phyloP scores from a whole-genome alignment of 192 early-diverging fungal species.

The Coemansia sp. region DNA sequence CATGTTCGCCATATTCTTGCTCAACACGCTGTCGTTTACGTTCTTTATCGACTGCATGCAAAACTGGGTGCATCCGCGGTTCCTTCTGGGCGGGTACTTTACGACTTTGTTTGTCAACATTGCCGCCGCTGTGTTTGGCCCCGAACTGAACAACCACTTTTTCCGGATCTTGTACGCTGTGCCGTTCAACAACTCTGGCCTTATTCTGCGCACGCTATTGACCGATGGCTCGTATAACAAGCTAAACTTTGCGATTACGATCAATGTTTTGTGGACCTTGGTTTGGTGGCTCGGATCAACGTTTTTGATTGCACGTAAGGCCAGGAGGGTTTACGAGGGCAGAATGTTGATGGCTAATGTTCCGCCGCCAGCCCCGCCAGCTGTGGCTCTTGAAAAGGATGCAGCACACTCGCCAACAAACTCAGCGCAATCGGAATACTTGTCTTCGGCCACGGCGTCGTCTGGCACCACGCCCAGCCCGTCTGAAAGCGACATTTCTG shows the following conservation, averaged over 20 bases:
- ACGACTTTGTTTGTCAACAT: conserved; percentile 45
- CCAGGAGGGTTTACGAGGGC: conserved; percentile 34
- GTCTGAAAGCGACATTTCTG: not conserved
- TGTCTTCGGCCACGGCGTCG: conserved; percentile 6
- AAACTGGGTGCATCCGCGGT: conserved; percentile 47
- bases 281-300: conserved; percentile 44
- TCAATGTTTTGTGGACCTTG: conserved; percentile 27
- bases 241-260: conserved; percentile 25
- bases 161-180: conserved; percentile 46
- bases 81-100: conserved; percentile 44
- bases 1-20: conserved; percentile 34
- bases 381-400: conserved; percentile 8
- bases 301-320: conserved; percentile 49
- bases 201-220: conserved; percentile 36
- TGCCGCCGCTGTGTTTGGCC: conserved; percentile 35
- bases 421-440: not conserved
- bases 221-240: conserved; percentile 37
- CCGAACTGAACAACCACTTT: conserved; percentile 50
- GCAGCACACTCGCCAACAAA: not conserved
- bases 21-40: conserved; percentile 42
- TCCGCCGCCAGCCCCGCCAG: conserved; percentile 17
- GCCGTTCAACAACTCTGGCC: conserved; percentile 33
- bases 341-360: conserved; percentile 42
- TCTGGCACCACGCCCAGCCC: conserved; percentile 2
- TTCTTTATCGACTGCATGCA: conserved; percentile 52